Evolutionary conservation across 495 filamentous ascomycete genomes (phyloP), one percentile per base, ranked within the genome.

Genomic region (Talaromyces wortmannii): DNA sequence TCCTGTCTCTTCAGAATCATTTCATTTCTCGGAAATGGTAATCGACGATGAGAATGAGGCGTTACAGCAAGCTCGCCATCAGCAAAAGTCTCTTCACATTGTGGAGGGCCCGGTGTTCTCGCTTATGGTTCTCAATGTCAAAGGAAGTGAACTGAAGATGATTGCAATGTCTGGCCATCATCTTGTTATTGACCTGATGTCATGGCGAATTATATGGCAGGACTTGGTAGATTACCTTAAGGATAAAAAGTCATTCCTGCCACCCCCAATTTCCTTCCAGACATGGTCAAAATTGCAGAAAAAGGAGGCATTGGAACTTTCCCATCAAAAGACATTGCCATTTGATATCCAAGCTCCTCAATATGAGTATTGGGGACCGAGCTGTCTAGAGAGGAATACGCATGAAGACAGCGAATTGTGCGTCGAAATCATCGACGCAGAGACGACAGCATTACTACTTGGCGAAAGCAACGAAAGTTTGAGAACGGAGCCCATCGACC

Each of bases 141-240:
- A 65, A 29, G 66, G 75, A 13, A 44, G 50, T n/a, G 61, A 65
- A 15, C 73, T 77, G 32, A 59, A 75, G 43, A 55, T 82, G 12
- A 78, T 77, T 54, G 8, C 13, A 57, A 12, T 83, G 33, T 63
- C 67, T 0, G 78, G 70, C 0, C 79, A 83, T 59, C 82, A 83
- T 56, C 67, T 82, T 0, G 76, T 77, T 5, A 70, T 83, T 23
- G 81, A 84, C 59, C 66, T 80, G 4, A 70, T 77, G 10, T 83
- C 81, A 0, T 83, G 80, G 81, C 65, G 73, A 13, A 66, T 81
- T 53, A 70, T 84, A 17, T 69, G 77, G 13, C 62, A 75, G n/a
- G 81, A 84, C 50, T 58, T 84, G 7, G 78, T 80, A 52, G 68
- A 76, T 23, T 58, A 79, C 3, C 61, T 84, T 23, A 56, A 61